Evolutionary conservation across 129 eudicot genomes (phyloP).

Genomic region (Solidago caesia): DNA sequence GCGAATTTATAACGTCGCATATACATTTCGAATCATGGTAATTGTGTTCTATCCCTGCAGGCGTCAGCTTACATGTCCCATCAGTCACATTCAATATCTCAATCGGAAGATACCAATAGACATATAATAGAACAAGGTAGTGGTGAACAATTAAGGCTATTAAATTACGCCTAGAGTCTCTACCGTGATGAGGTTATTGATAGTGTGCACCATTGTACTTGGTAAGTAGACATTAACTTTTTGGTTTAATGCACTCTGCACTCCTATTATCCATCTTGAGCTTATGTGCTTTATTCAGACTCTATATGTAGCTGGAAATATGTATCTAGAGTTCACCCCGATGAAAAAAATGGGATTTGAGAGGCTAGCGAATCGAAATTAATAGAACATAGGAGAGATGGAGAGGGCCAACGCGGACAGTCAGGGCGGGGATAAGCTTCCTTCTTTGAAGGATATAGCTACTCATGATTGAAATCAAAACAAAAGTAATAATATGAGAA

Average conservation of each 20-base stretch:
- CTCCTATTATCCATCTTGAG: slow-evolving; percentile 5
- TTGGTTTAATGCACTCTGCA: not conserved
- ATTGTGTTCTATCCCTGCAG: slow-evolving; percentile 47
- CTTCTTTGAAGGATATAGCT: no score
- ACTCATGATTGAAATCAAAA: no score
- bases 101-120: slow-evolving; percentile 83
- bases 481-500: no score
- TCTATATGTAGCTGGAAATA: not conserved
- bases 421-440: no score
- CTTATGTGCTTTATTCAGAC: not conserved
- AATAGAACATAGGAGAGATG: no score
- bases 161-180: slow-evolving; percentile 77
- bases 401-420: no score
- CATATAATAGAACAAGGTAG: slow-evolving; percentile 68
- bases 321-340: not conserved
- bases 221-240: slow-evolving; percentile 30
- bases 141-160: slow-evolving; percentile 70
- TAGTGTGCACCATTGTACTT: slow-evolving; percentile 79
- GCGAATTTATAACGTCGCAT: no score
- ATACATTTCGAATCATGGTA: no score
- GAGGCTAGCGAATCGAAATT: no score
- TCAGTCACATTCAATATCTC: slow-evolving; percentile 82
- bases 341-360: no score
- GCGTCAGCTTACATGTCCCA: slow-evolving; percentile 82
- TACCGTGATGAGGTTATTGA: slow-evolving; percentile 93